Percentiles rank a stretch among this genome's conserved stretches.
phyloP scores from a whole-genome alignment of 2,329 filamentous ascomycete genomes.

The Fusarium proliferatum region DNA sequence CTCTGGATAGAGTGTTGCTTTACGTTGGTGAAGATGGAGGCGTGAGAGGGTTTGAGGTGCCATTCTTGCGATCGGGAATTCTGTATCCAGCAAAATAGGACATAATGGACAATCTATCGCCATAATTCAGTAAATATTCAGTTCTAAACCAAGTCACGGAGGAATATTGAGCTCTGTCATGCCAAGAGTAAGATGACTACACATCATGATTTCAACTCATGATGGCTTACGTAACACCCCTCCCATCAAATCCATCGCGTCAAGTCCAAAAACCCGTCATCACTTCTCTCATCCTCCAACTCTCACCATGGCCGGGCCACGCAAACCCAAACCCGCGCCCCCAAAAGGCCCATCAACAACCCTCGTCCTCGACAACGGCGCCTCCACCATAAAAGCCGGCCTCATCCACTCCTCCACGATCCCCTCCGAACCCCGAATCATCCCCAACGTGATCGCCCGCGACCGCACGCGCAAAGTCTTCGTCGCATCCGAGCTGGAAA shows the following conservation, averaged over 20 bases:
- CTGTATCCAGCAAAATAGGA: background rate
- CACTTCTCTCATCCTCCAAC: background rate
- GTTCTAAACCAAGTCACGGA: rapidly evolving
- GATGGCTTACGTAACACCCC: slow-evolving; percentile 33
- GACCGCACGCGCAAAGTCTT: slow-evolving; percentile 83
- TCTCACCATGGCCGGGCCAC: slow-evolving; percentile 56
- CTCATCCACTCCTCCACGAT: slow-evolving; percentile 65
- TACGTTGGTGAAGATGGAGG: slow-evolving; percentile 29
- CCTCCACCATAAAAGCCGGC: slow-evolving; percentile 90
- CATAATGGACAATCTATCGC: rapidly evolving
- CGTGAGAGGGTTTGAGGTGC: slow-evolving; percentile 49
- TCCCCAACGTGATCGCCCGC: slow-evolving; percentile 91
- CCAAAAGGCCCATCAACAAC: slow-evolving; percentile 71
- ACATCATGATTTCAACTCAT: slow-evolving; percentile 23
- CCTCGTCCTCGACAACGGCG: slow-evolving; percentile 93
- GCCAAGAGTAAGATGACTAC: background rate
- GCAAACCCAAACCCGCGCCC: slow-evolving; percentile 64
- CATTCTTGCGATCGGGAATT: slow-evolving; percentile 47
- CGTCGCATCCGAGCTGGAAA: slow-evolving; percentile 80
- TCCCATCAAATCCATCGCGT: slow-evolving; percentile 35
- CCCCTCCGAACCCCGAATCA: slow-evolving; percentile 70
- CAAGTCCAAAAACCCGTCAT: background rate
- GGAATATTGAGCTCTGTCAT: background rate
- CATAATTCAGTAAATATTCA: rapidly evolving
- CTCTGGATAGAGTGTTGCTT: slow-evolving; percentile 49